Base-by-base conservation (phyloP, 805 yeast species). In the Kuraishia floccosa region DNA sequence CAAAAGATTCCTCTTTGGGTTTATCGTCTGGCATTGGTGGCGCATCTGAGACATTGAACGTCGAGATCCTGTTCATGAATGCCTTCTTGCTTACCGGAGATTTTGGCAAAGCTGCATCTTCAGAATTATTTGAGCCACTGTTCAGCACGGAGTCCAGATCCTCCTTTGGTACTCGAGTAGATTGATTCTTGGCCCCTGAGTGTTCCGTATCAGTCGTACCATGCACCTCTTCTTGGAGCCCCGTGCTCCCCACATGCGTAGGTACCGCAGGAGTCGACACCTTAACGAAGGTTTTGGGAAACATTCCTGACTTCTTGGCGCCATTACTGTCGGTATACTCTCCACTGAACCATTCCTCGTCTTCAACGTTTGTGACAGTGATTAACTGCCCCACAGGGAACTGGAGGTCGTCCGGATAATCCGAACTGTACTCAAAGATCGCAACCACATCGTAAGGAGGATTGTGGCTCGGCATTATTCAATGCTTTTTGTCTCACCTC, bases 261-360 rank as follows among this genome's bases (percentile, higher is more conserved):
- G 2, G 17, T 4, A n/a, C 31, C n/a, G n/a, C n/a, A 14, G 25
- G 14, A 10, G 13, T 17, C 5, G 29, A 10, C n/a, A 21, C 16
- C 30, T 71, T 72, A 4, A 89, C 97, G 58, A 84, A 89, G 46
- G 73, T 75, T 49, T 69, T 72, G 3, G 98, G 98, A 44, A 91
- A 91, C 59, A 87, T 76, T 6, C 98, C 98, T 14, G 68, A 54
- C 27, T 57, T 54, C 17, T 41, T 26, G 7, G 39, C 46, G 4
- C 83, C 83, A 20, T 58, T 57, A 1, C 35, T 23, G 36, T 58
- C 68, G 3, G 44, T 46, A 43, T 68, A 80, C 4, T 63, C 57
- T 3, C 98, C 98, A 24, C 68, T 60, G 47, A 72, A 80, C 97
- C 97, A 91, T 39, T 87, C 95, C 5, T 76, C 94, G 51, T 89